Evolutionary conservation across 2,329 filamentous ascomycete species (phyloP).

Genomic region (Fusarium sp.): DNA sequence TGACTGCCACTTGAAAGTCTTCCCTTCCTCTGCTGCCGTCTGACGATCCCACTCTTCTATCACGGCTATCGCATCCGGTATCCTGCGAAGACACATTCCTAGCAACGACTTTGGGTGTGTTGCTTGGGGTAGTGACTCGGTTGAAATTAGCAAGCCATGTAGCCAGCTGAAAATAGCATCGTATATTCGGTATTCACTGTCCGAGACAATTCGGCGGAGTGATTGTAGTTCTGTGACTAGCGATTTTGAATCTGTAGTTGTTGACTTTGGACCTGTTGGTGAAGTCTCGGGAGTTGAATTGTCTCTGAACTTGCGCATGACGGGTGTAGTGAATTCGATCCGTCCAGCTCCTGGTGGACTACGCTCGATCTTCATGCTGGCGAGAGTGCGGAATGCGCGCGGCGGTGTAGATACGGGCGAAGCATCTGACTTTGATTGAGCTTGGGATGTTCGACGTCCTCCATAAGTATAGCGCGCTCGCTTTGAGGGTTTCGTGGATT

Average conservation of each 20-base stretch:
- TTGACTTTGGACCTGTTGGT: not conserved
- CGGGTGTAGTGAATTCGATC: slow-evolving; percentile 49
- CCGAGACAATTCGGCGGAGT: slow-evolving; percentile 41
- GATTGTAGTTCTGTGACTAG: slow-evolving; percentile 41
- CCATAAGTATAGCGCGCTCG: slow-evolving; percentile 51
- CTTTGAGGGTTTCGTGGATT: slow-evolving; percentile 35
- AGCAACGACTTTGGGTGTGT: slow-evolving; percentile 51
- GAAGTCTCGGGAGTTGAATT: slow-evolving; percentile 19
- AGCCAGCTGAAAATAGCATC: slow-evolving; percentile 52
- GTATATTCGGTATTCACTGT: slow-evolving; percentile 49
- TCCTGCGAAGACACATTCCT: slow-evolving; percentile 53
- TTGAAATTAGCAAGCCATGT: slow-evolving; percentile 47
- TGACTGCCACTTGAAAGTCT: slow-evolving; percentile 45
- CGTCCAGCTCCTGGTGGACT: slow-evolving; percentile 44
- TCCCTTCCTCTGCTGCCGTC: slow-evolving; percentile 39
- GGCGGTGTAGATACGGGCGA: slow-evolving; percentile 41
- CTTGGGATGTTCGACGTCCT: slow-evolving; percentile 27
- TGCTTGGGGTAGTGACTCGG: slow-evolving; percentile 35
- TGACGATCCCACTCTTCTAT: slow-evolving; percentile 53
- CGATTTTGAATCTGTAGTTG: slow-evolving; percentile 8
- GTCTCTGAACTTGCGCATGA: slow-evolving; percentile 47
- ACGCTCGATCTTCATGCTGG: slow-evolving; percentile 47
- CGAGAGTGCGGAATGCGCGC: slow-evolving; percentile 47
- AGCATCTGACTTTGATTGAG: slow-evolving; percentile 6
- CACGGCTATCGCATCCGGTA: slow-evolving; percentile 48